Base-by-base conservation (phyloP, 768 basidiomycete species). In the Lactifluus echinatus region DNA sequence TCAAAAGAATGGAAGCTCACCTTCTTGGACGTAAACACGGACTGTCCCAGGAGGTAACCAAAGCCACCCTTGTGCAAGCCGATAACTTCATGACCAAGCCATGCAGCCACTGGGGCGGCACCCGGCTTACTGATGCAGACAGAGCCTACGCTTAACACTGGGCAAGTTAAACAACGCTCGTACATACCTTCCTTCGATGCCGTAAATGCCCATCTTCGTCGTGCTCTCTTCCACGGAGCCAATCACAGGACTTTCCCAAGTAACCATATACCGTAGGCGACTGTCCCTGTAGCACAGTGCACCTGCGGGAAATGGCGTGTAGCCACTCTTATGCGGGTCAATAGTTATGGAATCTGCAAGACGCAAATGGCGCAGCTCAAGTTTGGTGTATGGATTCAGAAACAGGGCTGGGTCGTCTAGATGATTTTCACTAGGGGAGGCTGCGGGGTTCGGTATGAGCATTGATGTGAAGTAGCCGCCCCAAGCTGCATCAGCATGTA, bases 401-500 rank as follows among this genome's bases (percentile, higher is more conserved):
- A 71, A 64, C 28, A 71, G 50, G 10, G 62, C 59, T 4, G 73
- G 73, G 14, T 63, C 62, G 40, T 63, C 53, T 12, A 48, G 39
- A 21, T 2, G 28, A 11, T 26, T 50, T 31, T 36, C 26, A 29
- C 17, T 24, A 8, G 19, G 33, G 4, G 42, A 21, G 15, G 19
- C 14, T 14, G 21, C 19, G 3, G 62, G 60, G 45, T 54, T 57
- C 11, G 62, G 60, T 1, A 57, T 66, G 31, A 72, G 58, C 63
- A 70, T 69, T 3, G 68, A 67, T 4, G 69, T 64, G 55, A 77
- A 79, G 63, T 77, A 78, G 4, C 72, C 73, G 4, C 77, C 76
- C 77, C 76, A 77, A 1, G 76, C 76, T 5, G 72, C 76, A 55
- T 78, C 76, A 17, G 70, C 73, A 50, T 77, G 76, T 4, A 77